A percentile compares a stretch with the other conserved stretches of the same genome.
These are phyloP conservation scores for Hymenoscyphus fraxineus DNA, from an alignment of 2,329 filamentous ascomycete genomes.

Conservation along the genomic window DNA sequence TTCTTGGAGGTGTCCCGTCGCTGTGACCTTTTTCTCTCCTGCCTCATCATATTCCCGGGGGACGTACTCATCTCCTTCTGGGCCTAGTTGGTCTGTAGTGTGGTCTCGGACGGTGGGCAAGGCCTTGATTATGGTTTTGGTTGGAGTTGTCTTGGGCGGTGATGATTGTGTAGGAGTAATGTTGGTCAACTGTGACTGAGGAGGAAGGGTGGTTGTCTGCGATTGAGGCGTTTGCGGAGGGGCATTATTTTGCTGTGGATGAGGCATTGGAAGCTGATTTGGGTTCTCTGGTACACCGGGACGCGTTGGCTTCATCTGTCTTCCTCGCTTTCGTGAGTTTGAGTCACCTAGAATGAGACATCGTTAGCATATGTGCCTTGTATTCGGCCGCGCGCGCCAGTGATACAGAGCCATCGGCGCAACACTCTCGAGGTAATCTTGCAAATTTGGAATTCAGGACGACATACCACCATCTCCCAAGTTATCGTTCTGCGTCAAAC, in stretches of 20 bases:
- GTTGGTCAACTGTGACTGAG: conserved; percentile 32
- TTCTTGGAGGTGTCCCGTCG: conserved; percentile 76
- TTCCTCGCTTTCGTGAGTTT: conserved; percentile 39
- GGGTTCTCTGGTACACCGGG: conserved; percentile 55
- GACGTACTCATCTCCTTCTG: conserved; percentile 89
- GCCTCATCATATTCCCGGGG: conserved; percentile 89
- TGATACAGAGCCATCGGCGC: conserved; percentile 30
- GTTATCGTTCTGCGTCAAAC: conserved; percentile 49
- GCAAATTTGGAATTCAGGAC: conserved; percentile 22
- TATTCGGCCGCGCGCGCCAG: conserved; percentile 22
- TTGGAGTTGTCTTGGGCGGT: conserved; percentile 76
- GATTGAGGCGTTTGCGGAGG: conserved; percentile 55
- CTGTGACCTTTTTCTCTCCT: conserved; percentile 89
- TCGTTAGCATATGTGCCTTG: conserved; percentile 21
- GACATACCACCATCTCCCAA: conserved; percentile 73
- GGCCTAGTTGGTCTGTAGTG: conserved; percentile 89
- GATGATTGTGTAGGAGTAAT: conserved; percentile 46
- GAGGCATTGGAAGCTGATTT: conserved; percentile 48
- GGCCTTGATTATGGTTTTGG: conserved; percentile 84
- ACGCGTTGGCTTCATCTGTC: conserved; percentile 33
- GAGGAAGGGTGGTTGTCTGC: conserved; percentile 31
- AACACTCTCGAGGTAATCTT: conserved; percentile 13
- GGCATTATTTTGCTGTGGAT: conserved; percentile 35
- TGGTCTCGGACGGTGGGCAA: conserved; percentile 94
- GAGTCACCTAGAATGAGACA: conserved; percentile 39